Base-by-base conservation (phyloP, 1,284 basidiomycete genomes). In the Cutaneotrichosporon cavernicola region DNA sequence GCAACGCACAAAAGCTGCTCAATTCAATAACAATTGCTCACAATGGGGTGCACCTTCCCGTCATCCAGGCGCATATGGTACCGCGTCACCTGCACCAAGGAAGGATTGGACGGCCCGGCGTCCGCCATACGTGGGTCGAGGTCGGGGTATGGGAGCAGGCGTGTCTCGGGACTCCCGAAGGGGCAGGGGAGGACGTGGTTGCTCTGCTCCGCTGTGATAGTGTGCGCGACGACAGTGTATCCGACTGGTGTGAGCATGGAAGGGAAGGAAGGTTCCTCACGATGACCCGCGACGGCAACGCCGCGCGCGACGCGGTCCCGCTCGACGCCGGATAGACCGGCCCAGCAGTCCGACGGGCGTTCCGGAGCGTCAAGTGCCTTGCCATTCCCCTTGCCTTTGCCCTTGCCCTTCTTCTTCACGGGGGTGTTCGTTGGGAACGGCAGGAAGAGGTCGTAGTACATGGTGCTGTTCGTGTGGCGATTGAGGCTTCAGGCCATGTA, bases 371-470 rank as follows among this genome's bases (percentile, higher is more conserved):
- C 36, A 18, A 26, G 34, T 34, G 38, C 51, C 69, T 76, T 78
- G 14, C 59, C 70, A 69, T 80, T 80, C 3, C 73, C 76, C 67
- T 80, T 78, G 47, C 63, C 64, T 58, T 64, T 26, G 26, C 26
- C 3, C 26, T 65, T 50, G 26, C 26, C 11, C 60, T 76, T 77
- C 62, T 69, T 72, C 22, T 55, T 57, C 13, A 13, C 43, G 1
- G 59, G 40, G 7, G 36, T 60, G 6, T 68, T 60, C 5, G 72
- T 49, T 0, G 78, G 77, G 67, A 76, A 81, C 18, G 78, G 76
- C 5, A 77, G 57, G 63, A 73, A 78, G 26, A 81, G 76, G 69
- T 81, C 78, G 68, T 73, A 79, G 66, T 77, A 80, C 77, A 81
- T 80, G 53, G 53, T 11, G 5, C 26, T 30, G 50, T 51, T 18